phyloP scores from a whole-genome alignment of 345 rosid genomes.

The Clausena lansium region DNA sequence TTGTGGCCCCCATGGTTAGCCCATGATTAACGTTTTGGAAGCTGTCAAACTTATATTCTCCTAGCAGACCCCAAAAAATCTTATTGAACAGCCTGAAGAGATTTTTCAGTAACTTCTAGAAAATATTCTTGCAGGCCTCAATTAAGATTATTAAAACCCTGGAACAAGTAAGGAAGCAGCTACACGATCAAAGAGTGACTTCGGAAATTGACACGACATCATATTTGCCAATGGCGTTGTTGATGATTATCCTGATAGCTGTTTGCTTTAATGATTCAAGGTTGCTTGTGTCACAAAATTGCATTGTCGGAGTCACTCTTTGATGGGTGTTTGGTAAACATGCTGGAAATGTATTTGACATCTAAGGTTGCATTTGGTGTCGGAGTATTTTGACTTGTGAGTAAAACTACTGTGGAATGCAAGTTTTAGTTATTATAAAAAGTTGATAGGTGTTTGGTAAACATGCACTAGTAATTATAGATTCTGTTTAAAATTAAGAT shows the following conservation, averaged over 20 bases:
- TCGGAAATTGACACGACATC: not conserved
- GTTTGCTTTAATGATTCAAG: slow-evolving; percentile 23
- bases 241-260: not conserved
- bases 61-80: not conserved
- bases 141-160: not conserved
- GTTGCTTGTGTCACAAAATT: slow-evolving; percentile 1
- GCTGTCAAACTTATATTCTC: not conserved
- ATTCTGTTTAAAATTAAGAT: no score
- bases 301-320: not conserved
- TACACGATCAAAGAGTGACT: not conserved
- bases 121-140: not conserved
- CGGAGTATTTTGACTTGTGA: no score
- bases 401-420: no score
- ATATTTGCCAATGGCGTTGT: slow-evolving; percentile 3
- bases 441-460: no score
- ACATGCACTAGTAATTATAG: no score
- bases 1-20: not conserved
- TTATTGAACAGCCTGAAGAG: not conserved
- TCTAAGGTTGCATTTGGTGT: no score
- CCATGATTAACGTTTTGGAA: not conserved
- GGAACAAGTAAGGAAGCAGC: slow-evolving; percentile 11
- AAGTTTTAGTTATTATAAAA: no score
- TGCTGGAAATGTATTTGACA: no score
- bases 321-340: no score
- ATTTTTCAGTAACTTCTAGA: not conserved